A percentile compares a stretch with the other conserved stretches of the same genome.
These are phyloP conservation scores for Aureobasidium sp. DNA, from an alignment of 2,329 filamentous ascomycete genomes.

Conservation along the genomic window DNA sequence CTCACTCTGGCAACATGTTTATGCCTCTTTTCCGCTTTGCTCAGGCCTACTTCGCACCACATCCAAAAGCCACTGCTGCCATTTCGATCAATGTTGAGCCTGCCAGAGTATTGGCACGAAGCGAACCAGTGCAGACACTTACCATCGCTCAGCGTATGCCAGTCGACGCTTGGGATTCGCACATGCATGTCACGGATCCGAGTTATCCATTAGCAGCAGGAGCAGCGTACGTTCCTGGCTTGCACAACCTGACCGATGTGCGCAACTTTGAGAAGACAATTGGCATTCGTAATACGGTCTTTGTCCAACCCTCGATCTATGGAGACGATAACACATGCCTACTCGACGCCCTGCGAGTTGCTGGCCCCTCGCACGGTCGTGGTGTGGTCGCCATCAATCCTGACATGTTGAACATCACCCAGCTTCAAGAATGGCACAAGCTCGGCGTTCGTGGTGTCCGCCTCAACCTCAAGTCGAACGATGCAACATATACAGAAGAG, in stretches of 20 bases:
- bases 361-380: conserved; percentile 17
- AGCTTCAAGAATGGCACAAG: conserved; percentile 21
- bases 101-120: background rate
- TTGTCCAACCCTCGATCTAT: conserved; percentile 27
- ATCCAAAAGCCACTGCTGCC: background rate
- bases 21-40: background rate
- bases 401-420: conserved; percentile 16
- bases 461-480: conserved; percentile 26
- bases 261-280: conserved; percentile 25
- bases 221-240: conserved; percentile 44
- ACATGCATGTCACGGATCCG: conserved; percentile 55
- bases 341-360: conserved; percentile 22
- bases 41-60: background rate
- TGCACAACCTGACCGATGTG: conserved; percentile 44
- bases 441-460: conserved; percentile 25
- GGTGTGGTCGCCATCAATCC: conserved; percentile 26
- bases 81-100: background rate
- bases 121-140: background rate
- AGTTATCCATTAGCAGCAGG: conserved; percentile 39
- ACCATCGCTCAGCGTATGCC: conserved; percentile 29
- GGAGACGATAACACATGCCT: conserved; percentile 25
- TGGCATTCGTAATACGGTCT: conserved; percentile 20
- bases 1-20: background rate
- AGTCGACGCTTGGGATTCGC: conserved; percentile 48
- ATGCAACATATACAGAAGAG: conserved; percentile 28